phyloP scores from a whole-genome alignment of 2,329 filamentous ascomycete genomes.

The Daldinia sp. region DNA sequence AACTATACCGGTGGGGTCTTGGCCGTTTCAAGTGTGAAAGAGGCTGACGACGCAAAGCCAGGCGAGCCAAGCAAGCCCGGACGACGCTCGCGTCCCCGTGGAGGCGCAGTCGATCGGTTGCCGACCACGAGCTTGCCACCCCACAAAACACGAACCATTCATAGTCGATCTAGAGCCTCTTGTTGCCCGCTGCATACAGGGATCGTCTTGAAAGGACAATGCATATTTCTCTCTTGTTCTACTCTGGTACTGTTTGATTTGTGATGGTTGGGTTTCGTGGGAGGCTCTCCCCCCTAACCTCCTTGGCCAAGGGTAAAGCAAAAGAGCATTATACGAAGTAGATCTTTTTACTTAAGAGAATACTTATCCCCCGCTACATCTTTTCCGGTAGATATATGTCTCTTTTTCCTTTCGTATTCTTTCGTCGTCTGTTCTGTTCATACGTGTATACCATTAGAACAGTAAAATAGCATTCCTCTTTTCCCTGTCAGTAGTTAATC shows the following conservation, averaged over 20 bases:
- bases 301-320: slow-evolving; percentile 11
- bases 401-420: slow-evolving; percentile 27
- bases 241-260: slow-evolving; percentile 10
- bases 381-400: slow-evolving; percentile 22
- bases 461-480: slow-evolving; percentile 7
- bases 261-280: slow-evolving; percentile 17
- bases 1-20: slow-evolving; percentile 31
- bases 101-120: slow-evolving; percentile 41
- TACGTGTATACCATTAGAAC: slow-evolving; percentile 14
- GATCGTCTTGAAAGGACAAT: slow-evolving; percentile 9
- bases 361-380: background rate
- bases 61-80: background rate
- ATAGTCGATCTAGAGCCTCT: slow-evolving; percentile 3
- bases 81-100: slow-evolving; percentile 20
- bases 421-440: slow-evolving; percentile 15
- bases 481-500: background rate
- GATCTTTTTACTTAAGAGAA: slow-evolving; percentile 5
- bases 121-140: slow-evolving; percentile 21
- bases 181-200: slow-evolving; percentile 8
- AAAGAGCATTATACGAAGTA: background rate
- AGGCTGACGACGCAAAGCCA: slow-evolving; percentile 35
- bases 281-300: slow-evolving; percentile 15
- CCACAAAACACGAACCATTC: slow-evolving; percentile 34
- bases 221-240: slow-evolving; percentile 9
- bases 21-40: slow-evolving; percentile 38